Evolutionary conservation across 345 rosid genomes (phyloP), one percentile per base, ranked within the genome.

Genomic region (Citrus inodora): DNA sequence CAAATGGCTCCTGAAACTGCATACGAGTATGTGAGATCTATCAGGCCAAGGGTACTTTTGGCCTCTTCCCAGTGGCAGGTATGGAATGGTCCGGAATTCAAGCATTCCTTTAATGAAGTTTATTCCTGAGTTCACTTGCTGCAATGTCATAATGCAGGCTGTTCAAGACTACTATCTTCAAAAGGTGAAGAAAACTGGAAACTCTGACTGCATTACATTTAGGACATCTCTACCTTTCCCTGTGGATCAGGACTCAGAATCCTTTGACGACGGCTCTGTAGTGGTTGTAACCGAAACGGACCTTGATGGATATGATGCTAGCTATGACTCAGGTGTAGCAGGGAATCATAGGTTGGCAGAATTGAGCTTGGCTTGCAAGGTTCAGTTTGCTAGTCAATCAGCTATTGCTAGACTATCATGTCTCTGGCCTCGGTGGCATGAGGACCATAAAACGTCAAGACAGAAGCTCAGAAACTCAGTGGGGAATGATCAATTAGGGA

Each of bases 41-140:
- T 88, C 79, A 81, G 93, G 63, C 91, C 92, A 6, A 87, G 90
- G 70, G 95, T 90, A 67, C 89, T 86, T 61, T 79, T 92, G 25
- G 91, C 90, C 65, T 71, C 85, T 78, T 87, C 93, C 1, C 92
- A 92, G 79, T 78, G 86, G 88, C 82, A 78, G 91, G 95, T 90
- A 78, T 10, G 27, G 21, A 65, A 16, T 0, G 51, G 16, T 46
- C 51, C 0, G 17, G 51, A 46, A 46, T 46, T 46, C 17, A 13
- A 46, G 51, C 51, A 46, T 13, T 11, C 16, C 51, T 46, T 46
- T 46, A 46, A 46, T 11, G 51, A 46, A 46, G 51, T 46, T 22
- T 22, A 35, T 21, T 66, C 58, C n/a, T 58, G 17, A 35, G 27
- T 13, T 84, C 14, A 72, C 22, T 5, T 53, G 21, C 0, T 19